phyloP scores from a whole-genome alignment of 2,329 filamentous ascomycete genomes.

The Arthrobotrys iridis region DNA sequence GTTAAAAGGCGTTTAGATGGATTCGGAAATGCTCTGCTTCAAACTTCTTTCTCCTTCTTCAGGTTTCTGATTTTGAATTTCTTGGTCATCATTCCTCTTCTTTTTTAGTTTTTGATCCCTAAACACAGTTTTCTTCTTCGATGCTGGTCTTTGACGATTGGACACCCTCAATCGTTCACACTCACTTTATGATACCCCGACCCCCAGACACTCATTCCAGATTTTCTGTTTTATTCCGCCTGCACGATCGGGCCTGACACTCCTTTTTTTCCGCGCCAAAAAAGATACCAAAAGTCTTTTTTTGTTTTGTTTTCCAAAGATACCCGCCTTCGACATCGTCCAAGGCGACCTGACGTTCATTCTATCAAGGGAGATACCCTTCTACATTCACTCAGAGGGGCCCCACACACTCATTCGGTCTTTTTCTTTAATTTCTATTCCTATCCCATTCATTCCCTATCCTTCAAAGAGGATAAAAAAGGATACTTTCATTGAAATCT shows the following conservation, averaged over 20 bases:
- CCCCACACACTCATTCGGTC: conserved; percentile 1
- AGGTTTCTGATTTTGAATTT: neutral
- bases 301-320: conserved; percentile 9
- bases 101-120: neutral
- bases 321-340: conserved; percentile 1
- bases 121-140: conserved; percentile 14
- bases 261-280: neutral
- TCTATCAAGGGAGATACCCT: neutral
- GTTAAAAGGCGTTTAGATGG: conserved; percentile 39
- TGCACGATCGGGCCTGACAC: conserved; percentile 5
- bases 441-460: neutral
- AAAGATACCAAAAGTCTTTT: conserved; percentile 18
- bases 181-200: conserved; percentile 27
- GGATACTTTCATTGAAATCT: conserved; percentile 16
- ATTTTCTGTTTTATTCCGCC: neutral
- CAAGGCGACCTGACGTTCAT: conserved; percentile 25
- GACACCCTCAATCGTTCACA: conserved; percentile 39
- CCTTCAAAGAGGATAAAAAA: neutral
- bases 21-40: conserved; percentile 12
- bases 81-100: neutral
- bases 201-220: conserved; percentile 36
- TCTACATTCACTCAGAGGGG: conserved; percentile 29
- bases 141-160: conserved; percentile 32
- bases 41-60: conserved; percentile 7
- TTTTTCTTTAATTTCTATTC: conserved; percentile 43